Evolutionary conservation across 108 stramenopile species (phyloP).

Genomic region (Parietichytrium sp.): DNA sequence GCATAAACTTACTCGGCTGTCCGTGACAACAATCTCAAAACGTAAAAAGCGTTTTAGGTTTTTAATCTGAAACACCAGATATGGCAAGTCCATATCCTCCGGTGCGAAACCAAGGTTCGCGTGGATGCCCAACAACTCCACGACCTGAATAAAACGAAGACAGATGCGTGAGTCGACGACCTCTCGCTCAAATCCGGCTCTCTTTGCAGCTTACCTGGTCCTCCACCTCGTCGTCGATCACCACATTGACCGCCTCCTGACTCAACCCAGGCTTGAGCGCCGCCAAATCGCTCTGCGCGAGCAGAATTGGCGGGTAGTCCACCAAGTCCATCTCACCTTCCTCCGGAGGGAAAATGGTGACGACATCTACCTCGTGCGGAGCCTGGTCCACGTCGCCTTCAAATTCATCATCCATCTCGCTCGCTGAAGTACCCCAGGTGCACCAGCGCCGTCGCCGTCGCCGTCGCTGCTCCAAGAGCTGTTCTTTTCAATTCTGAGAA

Average conservation of each 20-base stretch:
- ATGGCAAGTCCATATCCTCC: conserved; percentile 12
- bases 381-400: no score
- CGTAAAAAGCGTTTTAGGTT: not conserved
- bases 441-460: no score
- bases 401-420: no score
- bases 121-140: conserved; percentile 1
- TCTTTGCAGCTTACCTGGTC: no score
- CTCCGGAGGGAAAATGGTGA: conserved; percentile 31
- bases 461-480: no score
- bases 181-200: no score
- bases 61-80: not conserved
- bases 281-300: conserved; percentile 3
- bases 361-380: no score
- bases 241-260: not conserved
- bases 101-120: conserved; percentile 22
- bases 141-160: no score
- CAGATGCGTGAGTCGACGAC: no score
- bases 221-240: conserved; percentile 15
- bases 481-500: no score
- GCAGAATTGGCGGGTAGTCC: not conserved
- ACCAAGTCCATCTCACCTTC: conserved; percentile 33
- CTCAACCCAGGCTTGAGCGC: not conserved
- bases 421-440: no score
- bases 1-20: not conserved
- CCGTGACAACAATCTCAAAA: not conserved